Percentiles rank a stretch among this genome's conserved stretches.
Conservation (phyloP, 2,329 filamentous ascomycete species). For the Tolypocladium paradoxum region DNA sequence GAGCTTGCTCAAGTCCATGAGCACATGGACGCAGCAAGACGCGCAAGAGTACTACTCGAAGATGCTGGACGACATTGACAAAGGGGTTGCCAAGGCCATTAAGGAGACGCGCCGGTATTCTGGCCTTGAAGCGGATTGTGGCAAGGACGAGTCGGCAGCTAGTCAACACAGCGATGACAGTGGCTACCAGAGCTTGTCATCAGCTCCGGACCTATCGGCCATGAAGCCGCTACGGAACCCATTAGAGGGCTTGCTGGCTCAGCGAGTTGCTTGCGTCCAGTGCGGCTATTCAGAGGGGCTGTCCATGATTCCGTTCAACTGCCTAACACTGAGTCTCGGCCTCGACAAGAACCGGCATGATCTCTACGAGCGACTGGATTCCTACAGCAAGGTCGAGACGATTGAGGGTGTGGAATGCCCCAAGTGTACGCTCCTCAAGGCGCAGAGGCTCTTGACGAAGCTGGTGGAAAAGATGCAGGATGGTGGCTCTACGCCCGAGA, state of each 20-base stretch:
- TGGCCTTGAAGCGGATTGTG: conserved; percentile 28
- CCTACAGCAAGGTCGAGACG: conserved; percentile 72
- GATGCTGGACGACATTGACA: conserved; percentile 74
- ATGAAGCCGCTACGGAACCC: conserved; percentile 52
- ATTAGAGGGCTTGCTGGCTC: conserved; percentile 76
- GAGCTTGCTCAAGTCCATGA: conserved; percentile 76
- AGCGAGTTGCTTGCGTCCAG: conserved; percentile 74
- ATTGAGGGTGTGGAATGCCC: conserved; percentile 87
- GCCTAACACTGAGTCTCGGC: conserved; percentile 75
- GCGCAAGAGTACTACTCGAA: conserved; percentile 96
- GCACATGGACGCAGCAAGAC: conserved; percentile 92
- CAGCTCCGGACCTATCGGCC: conserved; percentile 25
- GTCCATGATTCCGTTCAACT: conserved; percentile 88
- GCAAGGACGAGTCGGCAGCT: conserved; percentile 28
- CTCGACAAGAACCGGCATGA: conserved; percentile 51
- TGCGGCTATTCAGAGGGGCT: conserved; percentile 85
- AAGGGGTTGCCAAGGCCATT: conserved; percentile 51
- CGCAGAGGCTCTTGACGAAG: conserved; percentile 34
- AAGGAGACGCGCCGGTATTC: conserved; percentile 14
- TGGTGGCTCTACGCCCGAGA: conserved; percentile 29
- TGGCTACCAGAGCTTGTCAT: conserved; percentile 39
- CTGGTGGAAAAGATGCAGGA: conserved; percentile 31
- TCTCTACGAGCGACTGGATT: conserved; percentile 68
- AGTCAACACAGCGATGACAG: conserved; percentile 47
- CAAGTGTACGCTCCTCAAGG: conserved; percentile 71